Conservation (phyloP, 164 flowering plant species). For the Protea cynaroides region DNA sequence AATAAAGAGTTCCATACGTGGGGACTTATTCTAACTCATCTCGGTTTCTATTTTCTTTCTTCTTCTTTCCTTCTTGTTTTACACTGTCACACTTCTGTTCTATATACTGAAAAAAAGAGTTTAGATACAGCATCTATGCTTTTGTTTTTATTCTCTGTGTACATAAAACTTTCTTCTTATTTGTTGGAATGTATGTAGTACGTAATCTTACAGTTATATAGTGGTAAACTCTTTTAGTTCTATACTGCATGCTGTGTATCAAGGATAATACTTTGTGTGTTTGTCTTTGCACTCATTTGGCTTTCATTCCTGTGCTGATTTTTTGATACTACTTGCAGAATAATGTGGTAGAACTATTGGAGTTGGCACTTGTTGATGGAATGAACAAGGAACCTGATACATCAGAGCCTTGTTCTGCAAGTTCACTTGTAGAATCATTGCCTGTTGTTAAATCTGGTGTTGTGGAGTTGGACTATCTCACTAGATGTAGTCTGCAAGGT, state of each 20-base stretch:
- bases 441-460: constrained; percentile 21
- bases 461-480: constrained; percentile 29
- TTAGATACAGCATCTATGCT: too few species aligned
- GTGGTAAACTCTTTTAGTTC: neutral
- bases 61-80: too few species aligned
- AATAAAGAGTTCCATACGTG: too few species aligned
- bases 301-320: neutral
- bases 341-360: constrained; percentile 26
- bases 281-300: neutral
- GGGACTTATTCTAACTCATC: too few species aligned
- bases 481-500: constrained; percentile 65
- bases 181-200: neutral
- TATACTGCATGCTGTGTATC: neutral
- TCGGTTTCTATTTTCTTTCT: too few species aligned
- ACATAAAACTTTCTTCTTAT: neutral
- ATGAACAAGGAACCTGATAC: constrained; percentile 35
- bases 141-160: too few species aligned
- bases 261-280: neutral
- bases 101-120: too few species aligned
- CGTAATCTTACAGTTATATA: neutral
- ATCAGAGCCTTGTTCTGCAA: constrained; percentile 20
- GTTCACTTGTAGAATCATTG: constrained; percentile 36
- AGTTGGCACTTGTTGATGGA: constrained; percentile 34
- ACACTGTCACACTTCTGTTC: too few species aligned
- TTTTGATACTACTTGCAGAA: constrained; percentile 18